Evolutionary conservation across 2,329 filamentous ascomycete genomes (phyloP).

Genomic region (Fusarium marasasianum): DNA sequence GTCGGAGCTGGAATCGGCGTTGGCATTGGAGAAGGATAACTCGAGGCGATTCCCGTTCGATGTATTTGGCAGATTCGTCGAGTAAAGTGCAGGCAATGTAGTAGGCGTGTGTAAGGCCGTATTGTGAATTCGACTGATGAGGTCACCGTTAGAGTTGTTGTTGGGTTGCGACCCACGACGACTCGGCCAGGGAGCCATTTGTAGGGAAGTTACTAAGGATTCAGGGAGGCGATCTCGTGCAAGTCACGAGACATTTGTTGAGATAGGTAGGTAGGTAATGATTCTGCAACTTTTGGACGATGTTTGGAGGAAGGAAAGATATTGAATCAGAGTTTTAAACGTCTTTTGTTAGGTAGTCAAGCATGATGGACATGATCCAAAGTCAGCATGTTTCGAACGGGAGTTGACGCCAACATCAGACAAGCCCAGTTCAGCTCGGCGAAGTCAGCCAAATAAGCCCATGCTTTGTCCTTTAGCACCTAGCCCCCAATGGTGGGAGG

Average conservation of each 20-base stretch:
- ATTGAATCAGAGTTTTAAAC: not conserved
- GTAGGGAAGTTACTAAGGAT: slow-evolving; percentile 31
- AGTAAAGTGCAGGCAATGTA: slow-evolving; percentile 37
- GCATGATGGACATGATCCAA: slow-evolving; percentile 25
- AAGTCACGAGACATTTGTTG: slow-evolving; percentile 13
- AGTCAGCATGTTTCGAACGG: slow-evolving; percentile 16
- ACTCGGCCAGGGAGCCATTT: slow-evolving; percentile 48
- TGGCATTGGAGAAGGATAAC: slow-evolving; percentile 43
- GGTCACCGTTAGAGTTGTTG: slow-evolving; percentile 42
- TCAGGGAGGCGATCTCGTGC: slow-evolving; percentile 8
- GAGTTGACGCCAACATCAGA: slow-evolving; percentile 7
- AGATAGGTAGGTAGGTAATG: not conserved
- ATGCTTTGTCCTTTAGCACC: slow-evolving; percentile 4
- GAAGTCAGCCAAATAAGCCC: slow-evolving; percentile 3
- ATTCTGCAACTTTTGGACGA: not conserved
- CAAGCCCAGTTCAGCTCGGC: slow-evolving; percentile 10
- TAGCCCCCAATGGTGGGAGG: not conserved
- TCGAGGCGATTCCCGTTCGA: slow-evolving; percentile 37
- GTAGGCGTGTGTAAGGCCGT: slow-evolving; percentile 48
- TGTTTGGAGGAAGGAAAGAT: not conserved
- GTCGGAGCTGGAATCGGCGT: slow-evolving; percentile 55
- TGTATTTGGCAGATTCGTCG: slow-evolving; percentile 1
- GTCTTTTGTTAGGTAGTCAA: slow-evolving; percentile 12
- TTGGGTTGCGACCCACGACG: slow-evolving; percentile 45
- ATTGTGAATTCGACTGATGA: slow-evolving; percentile 50